phyloP scores from a whole-genome alignment of 441 rosid genomes.

The Macaranga tanarius region DNA sequence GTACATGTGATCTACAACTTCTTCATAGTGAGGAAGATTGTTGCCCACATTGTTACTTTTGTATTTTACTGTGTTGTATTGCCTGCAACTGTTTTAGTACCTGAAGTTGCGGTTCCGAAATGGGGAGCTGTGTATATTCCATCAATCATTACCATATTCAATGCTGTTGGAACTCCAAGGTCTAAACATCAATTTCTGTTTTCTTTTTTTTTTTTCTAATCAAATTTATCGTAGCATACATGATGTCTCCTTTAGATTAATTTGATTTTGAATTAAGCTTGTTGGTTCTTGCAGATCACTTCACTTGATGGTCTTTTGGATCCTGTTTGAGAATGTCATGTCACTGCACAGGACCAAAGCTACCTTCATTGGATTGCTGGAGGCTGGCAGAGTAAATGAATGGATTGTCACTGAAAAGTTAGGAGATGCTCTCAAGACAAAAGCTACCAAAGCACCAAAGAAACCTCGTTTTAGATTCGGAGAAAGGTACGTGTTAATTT shows the following conservation, averaged over 20 bases:
- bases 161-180: constrained; percentile 95
- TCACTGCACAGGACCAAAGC: constrained; percentile 91
- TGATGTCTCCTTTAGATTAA: not conserved
- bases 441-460: constrained; percentile 47
- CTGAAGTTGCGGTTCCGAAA: constrained; percentile 80
- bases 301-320: constrained; percentile 82
- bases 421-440: constrained; percentile 69
- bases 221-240: not conserved
- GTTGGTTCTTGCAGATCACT: constrained; percentile 51
- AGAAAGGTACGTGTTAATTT: constrained; percentile 50
- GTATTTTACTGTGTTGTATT: constrained; percentile 73
- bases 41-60: constrained; percentile 86
- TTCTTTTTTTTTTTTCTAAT: too few species aligned
- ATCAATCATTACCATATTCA: constrained; percentile 64
- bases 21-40: constrained; percentile 78
- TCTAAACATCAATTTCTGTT: constrained; percentile 4
- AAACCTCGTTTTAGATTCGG: constrained; percentile 62
- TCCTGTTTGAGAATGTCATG: constrained; percentile 93
- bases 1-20: constrained; percentile 87
- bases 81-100: constrained; percentile 86
- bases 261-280: not conserved
- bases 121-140: constrained; percentile 97
- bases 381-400: constrained; percentile 85
- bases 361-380: constrained; percentile 83
- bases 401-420: constrained; percentile 95